These are phyloP conservation scores for Trifolium subterraneum DNA, from an alignment of 306 rosid genomes.

Conservation along the genomic window DNA sequence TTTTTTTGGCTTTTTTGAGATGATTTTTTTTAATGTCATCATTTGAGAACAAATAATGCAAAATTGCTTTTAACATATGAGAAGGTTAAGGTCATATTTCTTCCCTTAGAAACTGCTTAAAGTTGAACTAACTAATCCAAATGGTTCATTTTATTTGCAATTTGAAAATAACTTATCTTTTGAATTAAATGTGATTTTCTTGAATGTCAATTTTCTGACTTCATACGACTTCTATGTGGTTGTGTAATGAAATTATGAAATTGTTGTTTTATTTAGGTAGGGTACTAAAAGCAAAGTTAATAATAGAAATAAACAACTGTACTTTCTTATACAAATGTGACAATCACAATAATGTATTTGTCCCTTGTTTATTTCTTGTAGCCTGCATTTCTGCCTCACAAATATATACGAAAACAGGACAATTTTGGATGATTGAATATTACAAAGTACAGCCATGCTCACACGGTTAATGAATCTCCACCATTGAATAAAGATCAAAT, in stretches of 20 bases:
- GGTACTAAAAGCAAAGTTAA: slow-evolving; percentile 44
- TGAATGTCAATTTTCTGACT: slow-evolving; percentile 45
- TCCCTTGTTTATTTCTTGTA: slow-evolving; percentile 43
- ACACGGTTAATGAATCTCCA: not conserved
- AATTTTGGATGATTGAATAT: slow-evolving; percentile 43
- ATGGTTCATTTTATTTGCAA: slow-evolving; percentile 45
- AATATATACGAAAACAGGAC: slow-evolving; percentile 45
- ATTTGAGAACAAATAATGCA: slow-evolving; percentile 9
- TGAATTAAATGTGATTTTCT: slow-evolving; percentile 46
- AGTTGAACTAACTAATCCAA: slow-evolving; percentile 43
- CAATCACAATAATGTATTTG: slow-evolving; percentile 61
- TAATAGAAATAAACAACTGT: slow-evolving; percentile 51
- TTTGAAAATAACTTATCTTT: slow-evolving; percentile 45
- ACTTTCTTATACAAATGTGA: slow-evolving; percentile 48
- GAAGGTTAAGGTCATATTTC: slow-evolving; percentile 50
- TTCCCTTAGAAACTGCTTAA: slow-evolving; percentile 38
- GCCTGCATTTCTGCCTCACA: slow-evolving; percentile 45
- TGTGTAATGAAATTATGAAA: slow-evolving; percentile 47
- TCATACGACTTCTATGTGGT: slow-evolving; percentile 41
- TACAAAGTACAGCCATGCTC: slow-evolving; percentile 23
- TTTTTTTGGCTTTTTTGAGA: slow-evolving; percentile 47
- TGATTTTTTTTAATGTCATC: slow-evolving; percentile 19
- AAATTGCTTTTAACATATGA: slow-evolving; percentile 47
- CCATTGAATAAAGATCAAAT: not conserved
- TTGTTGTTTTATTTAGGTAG: slow-evolving; percentile 42